phyloP scores from a whole-genome alignment of 2,329 filamentous ascomycete genomes.

The Fusarium sp. region DNA sequence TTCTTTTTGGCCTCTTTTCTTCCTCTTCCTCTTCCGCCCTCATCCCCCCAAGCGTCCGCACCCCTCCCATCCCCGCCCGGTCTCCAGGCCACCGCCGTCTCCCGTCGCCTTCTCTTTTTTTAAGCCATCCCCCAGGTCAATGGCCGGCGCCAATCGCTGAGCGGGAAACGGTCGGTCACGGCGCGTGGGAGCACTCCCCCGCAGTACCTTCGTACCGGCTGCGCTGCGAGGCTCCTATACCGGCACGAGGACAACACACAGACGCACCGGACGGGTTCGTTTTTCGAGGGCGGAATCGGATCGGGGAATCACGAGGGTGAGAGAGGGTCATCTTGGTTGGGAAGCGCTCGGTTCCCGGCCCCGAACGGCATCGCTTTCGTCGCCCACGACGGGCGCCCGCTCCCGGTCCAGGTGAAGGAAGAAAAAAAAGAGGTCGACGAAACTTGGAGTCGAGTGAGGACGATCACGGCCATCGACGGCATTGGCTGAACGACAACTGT shows the following conservation, averaged over 20 bases:
- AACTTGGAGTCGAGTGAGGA: background rate
- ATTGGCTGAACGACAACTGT: slow-evolving; percentile 5
- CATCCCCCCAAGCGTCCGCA: slow-evolving; percentile 9
- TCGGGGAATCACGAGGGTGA: slow-evolving; percentile 14
- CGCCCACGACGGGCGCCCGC: slow-evolving; percentile 16
- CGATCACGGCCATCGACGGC: slow-evolving; percentile 1
- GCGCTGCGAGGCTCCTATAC: slow-evolving; percentile 38
- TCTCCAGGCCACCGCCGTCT: slow-evolving; percentile 26
- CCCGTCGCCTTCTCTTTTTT: slow-evolving; percentile 17
- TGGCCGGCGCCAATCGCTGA: slow-evolving; percentile 69
- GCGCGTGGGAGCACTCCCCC: slow-evolving; percentile 71
- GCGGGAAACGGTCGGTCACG: slow-evolving; percentile 65
- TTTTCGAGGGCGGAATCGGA: slow-evolving; percentile 27
- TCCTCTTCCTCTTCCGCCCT: slow-evolving; percentile 9
- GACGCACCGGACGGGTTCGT: slow-evolving; percentile 22
- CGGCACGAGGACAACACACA: slow-evolving; percentile 31
- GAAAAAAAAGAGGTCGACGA: background rate
- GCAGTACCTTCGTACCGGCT: slow-evolving; percentile 61
- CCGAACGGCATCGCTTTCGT: slow-evolving; percentile 22
- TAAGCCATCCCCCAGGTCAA: slow-evolving; percentile 55
- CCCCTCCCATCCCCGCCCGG: slow-evolving; percentile 12
- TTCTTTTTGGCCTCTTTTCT: slow-evolving; percentile 12
- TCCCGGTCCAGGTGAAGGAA: slow-evolving; percentile 18
- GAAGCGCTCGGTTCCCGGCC: slow-evolving; percentile 13
- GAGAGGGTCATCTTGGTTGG: slow-evolving; percentile 10